phyloP scores from a whole-genome alignment of 2,329 filamentous ascomycete genomes.

The Truncatella angustata region DNA sequence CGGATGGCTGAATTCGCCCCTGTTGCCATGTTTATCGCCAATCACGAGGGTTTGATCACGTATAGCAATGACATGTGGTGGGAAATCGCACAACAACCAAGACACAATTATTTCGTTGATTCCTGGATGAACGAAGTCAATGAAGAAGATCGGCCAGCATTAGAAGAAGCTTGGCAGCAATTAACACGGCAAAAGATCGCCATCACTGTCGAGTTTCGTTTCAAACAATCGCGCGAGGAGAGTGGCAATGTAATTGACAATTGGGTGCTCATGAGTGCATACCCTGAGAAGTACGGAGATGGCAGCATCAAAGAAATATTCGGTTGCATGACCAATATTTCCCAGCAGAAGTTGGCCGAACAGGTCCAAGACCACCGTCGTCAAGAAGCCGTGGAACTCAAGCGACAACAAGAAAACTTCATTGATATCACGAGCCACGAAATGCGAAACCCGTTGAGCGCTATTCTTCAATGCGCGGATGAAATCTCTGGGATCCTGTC shows the following conservation, averaged over 20 bases:
- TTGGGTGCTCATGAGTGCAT: constrained; percentile 76
- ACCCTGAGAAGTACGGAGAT: constrained; percentile 64
- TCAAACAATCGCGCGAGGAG: constrained; percentile 65
- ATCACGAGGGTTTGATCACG: constrained; percentile 66
- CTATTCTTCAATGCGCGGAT: constrained; percentile 74
- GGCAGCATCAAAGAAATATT: constrained; percentile 73
- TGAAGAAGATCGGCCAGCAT: constrained; percentile 59
- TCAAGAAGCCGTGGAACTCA: constrained; percentile 78
- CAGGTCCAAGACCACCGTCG: constrained; percentile 74
- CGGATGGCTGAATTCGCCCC: constrained; percentile 83
- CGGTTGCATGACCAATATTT: constrained; percentile 82
- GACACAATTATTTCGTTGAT: constrained; percentile 55
- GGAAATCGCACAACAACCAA: constrained; percentile 64
- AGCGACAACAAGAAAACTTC: constrained; percentile 69
- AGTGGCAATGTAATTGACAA: constrained; percentile 63
- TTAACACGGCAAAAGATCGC: constrained; percentile 61
- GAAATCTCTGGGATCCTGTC: constrained; percentile 59
- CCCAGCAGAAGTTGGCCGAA: constrained; percentile 81
- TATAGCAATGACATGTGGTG: constrained; percentile 82
- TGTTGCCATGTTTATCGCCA: constrained; percentile 83
- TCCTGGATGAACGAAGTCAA: constrained; percentile 73
- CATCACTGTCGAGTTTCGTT: constrained; percentile 72
- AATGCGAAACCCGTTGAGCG: constrained; percentile 74
- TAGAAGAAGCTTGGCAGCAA: constrained; percentile 61
- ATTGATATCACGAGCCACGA: constrained; percentile 75